Base-by-base conservation (phyloP, 495 filamentous ascomycete species). In the Diplogelasinospora grovesii region DNA sequence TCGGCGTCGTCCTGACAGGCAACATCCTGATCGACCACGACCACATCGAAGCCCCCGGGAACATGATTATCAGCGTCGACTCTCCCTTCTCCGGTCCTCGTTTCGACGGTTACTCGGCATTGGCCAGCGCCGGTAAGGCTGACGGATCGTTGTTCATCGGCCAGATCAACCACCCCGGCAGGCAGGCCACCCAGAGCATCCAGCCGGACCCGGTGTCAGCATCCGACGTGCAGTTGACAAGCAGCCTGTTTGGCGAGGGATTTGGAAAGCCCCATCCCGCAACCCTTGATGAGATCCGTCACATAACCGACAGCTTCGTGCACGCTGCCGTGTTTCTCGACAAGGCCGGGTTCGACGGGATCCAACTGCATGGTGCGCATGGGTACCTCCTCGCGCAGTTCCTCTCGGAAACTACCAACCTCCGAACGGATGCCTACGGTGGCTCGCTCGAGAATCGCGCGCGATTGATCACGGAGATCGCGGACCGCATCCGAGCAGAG, bases 351-450 rank as follows among this genome's bases (percentile, higher is more conserved):
- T 79, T 62, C 37, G 75, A 82, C 48, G 77, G 77, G 8, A 68
- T 80, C 15, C 37, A 81, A 56, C 59, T 81, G 3, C 77, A 80
- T 41, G 73, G 61, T 19, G 63, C 64, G 6, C 74, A 79, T 53
- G 79, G 82, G n/a, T 86, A 85, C 50, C 69, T 86, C n/a, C 56
- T 85, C 9, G 63, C 81, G 23, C 71, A 85, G 57, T 85, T 86
- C 59, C 57, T 85, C 14, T 73, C 78, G 8, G 60, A 60, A 1
- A 64, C 67, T 1, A 81, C 78, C 8, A 85, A 83, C 50, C 63
- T 56, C 38, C 73, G 79, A 13, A 77, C 69, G 1, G 80, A 83
- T 55, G 57, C 71, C 36, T 85, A 82, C 47, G 81, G 81, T 21
- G 79, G 79, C 14, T 57, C 23, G 61, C 24, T 78, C 28, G 23